These are phyloP conservation scores for Ulota crispa DNA, from an alignment of 225 moss, liverwort and hornwort genomes.

Conservation along the genomic window DNA sequence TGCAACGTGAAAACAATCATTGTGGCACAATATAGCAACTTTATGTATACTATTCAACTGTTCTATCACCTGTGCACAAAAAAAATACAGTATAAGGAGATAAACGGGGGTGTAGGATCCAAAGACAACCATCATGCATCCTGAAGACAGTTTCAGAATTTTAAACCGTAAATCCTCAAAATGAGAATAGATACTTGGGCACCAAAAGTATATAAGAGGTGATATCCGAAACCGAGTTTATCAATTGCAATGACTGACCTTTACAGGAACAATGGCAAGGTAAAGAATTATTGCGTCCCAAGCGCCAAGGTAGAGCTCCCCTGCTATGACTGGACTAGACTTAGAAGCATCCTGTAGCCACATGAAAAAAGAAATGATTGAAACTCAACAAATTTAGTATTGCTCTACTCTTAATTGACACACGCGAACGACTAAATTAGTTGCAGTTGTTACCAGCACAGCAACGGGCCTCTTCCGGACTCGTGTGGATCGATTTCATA, in stretches of 20 bases:
- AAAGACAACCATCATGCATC: constrained; percentile 15
- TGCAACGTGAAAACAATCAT: constrained; percentile 86
- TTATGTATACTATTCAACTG: constrained; percentile 66
- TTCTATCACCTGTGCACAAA: constrained; percentile 54
- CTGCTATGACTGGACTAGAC: constrained; percentile 74
- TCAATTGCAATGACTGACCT: constrained; percentile 49
- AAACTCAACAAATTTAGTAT: constrained; percentile 12
- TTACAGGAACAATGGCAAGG: constrained; percentile 78
- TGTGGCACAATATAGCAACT: constrained; percentile 78
- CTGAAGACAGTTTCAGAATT: neutral
- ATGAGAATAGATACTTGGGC: neutral
- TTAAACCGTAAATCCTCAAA: constrained; percentile 8
- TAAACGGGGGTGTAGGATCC: neutral
- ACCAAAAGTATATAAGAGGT: neutral
- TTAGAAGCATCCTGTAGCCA: constrained; percentile 82
- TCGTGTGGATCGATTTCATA: neutral
- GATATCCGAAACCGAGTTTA: constrained; percentile 10
- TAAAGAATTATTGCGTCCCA: constrained; percentile 78
- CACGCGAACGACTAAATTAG: neutral
- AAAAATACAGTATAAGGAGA: neutral
- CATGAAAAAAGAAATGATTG: constrained; percentile 3
- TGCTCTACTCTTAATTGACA: neutral
- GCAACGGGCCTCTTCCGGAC: neutral
- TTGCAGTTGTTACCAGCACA: neutral
- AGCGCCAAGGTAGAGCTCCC: constrained; percentile 84